Percentiles rank a stretch among this genome's conserved stretches.
phyloP scores from a whole-genome alignment of 2,329 filamentous ascomycete species.

The Fusarium sp. region DNA sequence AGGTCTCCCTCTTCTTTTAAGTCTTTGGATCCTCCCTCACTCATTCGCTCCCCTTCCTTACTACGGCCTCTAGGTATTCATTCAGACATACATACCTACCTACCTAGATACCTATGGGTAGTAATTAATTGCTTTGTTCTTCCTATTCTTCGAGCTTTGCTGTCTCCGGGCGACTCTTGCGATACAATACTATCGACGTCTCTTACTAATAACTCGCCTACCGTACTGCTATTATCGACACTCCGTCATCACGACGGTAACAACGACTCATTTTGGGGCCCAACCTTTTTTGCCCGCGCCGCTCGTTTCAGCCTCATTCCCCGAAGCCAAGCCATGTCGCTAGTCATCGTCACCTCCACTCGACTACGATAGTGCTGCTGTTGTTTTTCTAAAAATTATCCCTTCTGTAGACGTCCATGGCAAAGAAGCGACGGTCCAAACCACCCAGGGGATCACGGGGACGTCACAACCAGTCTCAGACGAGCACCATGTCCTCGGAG shows the following conservation, averaged over 20 bases:
- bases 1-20: conserved; percentile 28
- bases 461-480: conserved; percentile 40
- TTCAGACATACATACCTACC: not conserved
- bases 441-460: conserved; percentile 43
- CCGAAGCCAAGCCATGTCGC: conserved; percentile 38
- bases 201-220: not conserved
- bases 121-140: not conserved
- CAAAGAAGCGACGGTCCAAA: conserved; percentile 49
- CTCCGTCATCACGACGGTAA: conserved; percentile 9
- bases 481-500: conserved; percentile 49
- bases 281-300: conserved; percentile 28
- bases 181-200: not conserved
- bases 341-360: conserved; percentile 22
- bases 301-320: conserved; percentile 28
- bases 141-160: not conserved
- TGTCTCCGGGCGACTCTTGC: not conserved
- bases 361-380: conserved; percentile 38
- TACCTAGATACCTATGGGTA: not conserved
- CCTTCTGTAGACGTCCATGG: conserved; percentile 46
- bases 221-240: not conserved
- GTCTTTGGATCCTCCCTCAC: conserved; percentile 24
- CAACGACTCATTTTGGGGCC: conserved; percentile 4
- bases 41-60: conserved; percentile 18
- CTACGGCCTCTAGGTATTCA: not conserved
- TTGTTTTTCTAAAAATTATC: not conserved